Base-by-base conservation (phyloP, 2,329 filamentous ascomycete genomes). In the Calonectria naviculata region DNA sequence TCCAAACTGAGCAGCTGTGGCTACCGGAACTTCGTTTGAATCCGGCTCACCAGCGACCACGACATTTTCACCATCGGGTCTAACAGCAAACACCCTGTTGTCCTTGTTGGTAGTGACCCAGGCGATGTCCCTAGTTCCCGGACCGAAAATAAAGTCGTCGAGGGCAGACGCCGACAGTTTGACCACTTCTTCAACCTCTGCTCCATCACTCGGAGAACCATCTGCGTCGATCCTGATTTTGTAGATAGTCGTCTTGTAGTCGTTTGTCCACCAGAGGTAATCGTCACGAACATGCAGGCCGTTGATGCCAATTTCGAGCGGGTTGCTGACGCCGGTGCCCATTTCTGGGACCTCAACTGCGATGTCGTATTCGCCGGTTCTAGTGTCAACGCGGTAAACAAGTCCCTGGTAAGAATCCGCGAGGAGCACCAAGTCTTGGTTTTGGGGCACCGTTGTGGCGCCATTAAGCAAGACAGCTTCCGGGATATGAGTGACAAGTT, bases 1-100 rank as follows among this genome's bases (percentile, higher is more conserved):
- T 24, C 60, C 60, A 31, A 63, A 63, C n/a, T 44, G 9, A 12
- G n/a, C 41, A 12, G 60, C 60, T 4, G 60, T 63, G 28, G 60
- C 60, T 24, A 44, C 41, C 12, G 60, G 60, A 10, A 63, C 60
- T 46, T 63, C 60, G 12, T 24, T 15, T 13, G 60, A 24, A 63
- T 47, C 60, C 4, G 60, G 24, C 19, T 10, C 60, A 15, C 58
- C 58, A 46, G 60, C 60, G 8, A 63, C 60, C 5, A 63, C 60
- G 12, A 63, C 31, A 13, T 63, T 47, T 3, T 63, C 10, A 4
- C 60, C 60, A 36, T 63, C 31, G 5, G 60, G 60, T 19, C 36
- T 46, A n/a, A 63, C 60, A 2, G 60, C 60, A 47, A 63, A 63
- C 10, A 63, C 42, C n/a, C 41, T 46, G 60, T 63, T 63, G 41